phyloP scores from a whole-genome alignment of 1,139 yeast genomes.

The Suhomyces maxii region DNA sequence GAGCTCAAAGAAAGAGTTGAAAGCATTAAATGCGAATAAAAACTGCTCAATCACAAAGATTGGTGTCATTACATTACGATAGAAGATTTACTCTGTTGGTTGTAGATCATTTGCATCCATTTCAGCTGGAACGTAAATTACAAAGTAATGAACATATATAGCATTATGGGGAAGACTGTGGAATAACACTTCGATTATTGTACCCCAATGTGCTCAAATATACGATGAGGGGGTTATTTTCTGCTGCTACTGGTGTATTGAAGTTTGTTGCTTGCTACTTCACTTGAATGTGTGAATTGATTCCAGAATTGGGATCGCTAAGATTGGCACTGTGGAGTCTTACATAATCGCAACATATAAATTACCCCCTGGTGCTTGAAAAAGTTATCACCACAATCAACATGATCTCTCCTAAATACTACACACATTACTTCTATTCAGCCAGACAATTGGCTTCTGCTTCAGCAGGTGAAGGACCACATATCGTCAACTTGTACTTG shows the following conservation, averaged over 20 bases:
- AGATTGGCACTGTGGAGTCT: background rate
- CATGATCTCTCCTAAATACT: conserved; percentile 46
- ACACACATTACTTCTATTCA: conserved; percentile 36
- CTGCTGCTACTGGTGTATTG: no score
- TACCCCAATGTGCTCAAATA: no score
- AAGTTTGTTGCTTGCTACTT: no score
- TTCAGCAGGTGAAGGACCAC: conserved; percentile 25
- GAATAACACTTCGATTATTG: no score
- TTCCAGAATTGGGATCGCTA: no score
- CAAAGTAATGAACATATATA: background rate
- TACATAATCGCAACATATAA: background rate
- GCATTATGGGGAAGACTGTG: background rate
- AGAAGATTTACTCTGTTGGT: no score
- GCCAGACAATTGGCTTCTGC: conserved; percentile 21
- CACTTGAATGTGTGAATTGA: no score
- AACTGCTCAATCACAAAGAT: no score
- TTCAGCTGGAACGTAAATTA: background rate
- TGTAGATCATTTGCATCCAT: no score
- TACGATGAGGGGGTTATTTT: no score
- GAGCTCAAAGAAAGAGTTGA: background rate
- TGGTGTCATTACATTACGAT: no score
- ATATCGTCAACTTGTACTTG: conserved; percentile 52
- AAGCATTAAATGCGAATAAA: no score
- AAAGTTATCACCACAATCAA: background rate
- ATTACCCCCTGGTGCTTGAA: background rate